Conservation (phyloP, 345 rosid species). For the Arabidopsis suecica region DNA sequence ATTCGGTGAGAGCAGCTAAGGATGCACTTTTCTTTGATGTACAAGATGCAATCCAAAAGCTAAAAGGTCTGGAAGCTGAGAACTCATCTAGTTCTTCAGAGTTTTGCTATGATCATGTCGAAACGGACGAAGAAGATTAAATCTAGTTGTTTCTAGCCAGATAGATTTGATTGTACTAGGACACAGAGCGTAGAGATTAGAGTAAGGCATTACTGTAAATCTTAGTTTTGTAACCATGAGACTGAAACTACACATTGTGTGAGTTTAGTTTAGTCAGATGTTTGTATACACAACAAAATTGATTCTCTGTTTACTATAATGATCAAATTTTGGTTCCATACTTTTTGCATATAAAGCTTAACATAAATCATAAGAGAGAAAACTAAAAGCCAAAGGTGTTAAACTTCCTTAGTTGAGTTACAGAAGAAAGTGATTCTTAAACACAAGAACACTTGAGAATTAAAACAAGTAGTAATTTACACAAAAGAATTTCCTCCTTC, state of each 20-base stretch:
- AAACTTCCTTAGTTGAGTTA: slow-evolving; percentile 27
- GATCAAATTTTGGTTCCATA: neutral
- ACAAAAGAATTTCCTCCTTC: slow-evolving; percentile 31
- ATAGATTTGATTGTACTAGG: slow-evolving; percentile 25
- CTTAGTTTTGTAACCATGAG: slow-evolving; percentile 37
- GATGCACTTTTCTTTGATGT: slow-evolving; percentile 58
- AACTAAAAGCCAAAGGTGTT: slow-evolving; percentile 24
- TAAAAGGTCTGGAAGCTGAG: slow-evolving; percentile 51
- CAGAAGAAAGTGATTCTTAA: slow-evolving; percentile 18
- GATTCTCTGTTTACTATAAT: slow-evolving; percentile 17
- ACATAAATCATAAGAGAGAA: neutral
- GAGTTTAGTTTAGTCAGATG: slow-evolving; percentile 11
- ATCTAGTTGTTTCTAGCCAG: slow-evolving; percentile 21
- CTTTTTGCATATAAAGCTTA: neutral
- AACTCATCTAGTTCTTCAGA: slow-evolving; percentile 46
- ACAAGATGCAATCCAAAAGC: slow-evolving; percentile 64
- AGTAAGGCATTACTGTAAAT: slow-evolving; percentile 11
- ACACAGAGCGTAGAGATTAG: slow-evolving; percentile 20
- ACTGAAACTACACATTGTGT: slow-evolving; percentile 18
- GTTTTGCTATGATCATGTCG: slow-evolving; percentile 40
- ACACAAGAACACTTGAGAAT: slow-evolving; percentile 33
- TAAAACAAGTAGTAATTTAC: slow-evolving; percentile 39
- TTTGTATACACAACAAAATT: slow-evolving; percentile 20
- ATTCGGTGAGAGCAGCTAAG: slow-evolving; percentile 63
- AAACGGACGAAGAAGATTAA: slow-evolving; percentile 49